A percentile compares a stretch with the other conserved stretches of the same genome.
phyloP scores from a whole-genome alignment of 192 early-diverging fungal species.

The Cladochytrium replicatum region DNA sequence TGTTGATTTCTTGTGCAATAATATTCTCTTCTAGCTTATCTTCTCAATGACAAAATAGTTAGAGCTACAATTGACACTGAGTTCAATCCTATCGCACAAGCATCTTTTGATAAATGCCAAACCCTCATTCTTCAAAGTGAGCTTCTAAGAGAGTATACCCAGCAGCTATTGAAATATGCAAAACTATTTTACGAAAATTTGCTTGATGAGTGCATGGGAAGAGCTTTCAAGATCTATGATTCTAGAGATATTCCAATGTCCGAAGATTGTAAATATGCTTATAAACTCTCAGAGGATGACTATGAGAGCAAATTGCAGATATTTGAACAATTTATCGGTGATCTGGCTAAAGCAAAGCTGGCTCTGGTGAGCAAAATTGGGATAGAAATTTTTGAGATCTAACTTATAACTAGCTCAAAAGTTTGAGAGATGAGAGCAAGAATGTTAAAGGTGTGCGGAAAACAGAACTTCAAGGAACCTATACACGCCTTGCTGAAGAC shows the following conservation, averaged over 20 bases:
- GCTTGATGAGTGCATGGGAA: constrained; percentile 38
- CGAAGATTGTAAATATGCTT: constrained; percentile 26
- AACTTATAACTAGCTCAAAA: neutral
- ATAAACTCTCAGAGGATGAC: constrained; percentile 33
- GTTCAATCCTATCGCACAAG: constrained; percentile 36
- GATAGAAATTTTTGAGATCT: neutral
- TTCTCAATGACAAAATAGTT: constrained; percentile 36
- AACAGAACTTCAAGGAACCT: constrained; percentile 6
- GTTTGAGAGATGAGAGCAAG: constrained; percentile 16
- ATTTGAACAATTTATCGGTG: constrained; percentile 33
- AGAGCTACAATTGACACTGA: constrained; percentile 32
- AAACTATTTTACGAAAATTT: constrained; percentile 28
- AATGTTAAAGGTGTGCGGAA: neutral
- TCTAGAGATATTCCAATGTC: constrained; percentile 20
- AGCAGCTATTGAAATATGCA: constrained; percentile 19
- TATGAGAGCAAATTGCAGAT: constrained; percentile 32
- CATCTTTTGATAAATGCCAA: constrained; percentile 41
- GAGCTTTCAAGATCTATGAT: constrained; percentile 37
- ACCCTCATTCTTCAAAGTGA: constrained; percentile 32
- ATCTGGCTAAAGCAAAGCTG: constrained; percentile 28
- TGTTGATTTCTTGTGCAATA: constrained; percentile 4
- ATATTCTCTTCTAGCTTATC: constrained; percentile 7
- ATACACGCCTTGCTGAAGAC: constrained; percentile 17
- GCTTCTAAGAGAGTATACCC: constrained; percentile 31
- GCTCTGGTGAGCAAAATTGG: constrained; percentile 25